These are phyloP conservation scores for Trichoderma erinaceum DNA, from an alignment of 495 filamentous ascomycete species.

Conservation along the genomic window DNA sequence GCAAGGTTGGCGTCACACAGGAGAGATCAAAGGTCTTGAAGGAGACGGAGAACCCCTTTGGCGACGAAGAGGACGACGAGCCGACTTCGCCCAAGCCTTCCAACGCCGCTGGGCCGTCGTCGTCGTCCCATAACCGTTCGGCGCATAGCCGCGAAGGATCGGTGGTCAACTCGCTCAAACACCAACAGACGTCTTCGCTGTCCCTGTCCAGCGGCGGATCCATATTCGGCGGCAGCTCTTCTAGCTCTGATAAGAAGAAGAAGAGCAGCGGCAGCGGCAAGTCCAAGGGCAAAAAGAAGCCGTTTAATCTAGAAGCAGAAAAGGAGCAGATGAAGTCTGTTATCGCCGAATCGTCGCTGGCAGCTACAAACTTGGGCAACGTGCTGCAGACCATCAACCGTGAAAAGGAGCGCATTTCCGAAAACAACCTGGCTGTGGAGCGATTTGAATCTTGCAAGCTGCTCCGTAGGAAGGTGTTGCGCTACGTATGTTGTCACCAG, in stretches of 20 bases:
- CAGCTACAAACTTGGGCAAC: conserved; percentile 86
- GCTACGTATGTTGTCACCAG: conserved; percentile 53
- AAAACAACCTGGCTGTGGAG: conserved; percentile 67
- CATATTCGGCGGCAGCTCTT: conserved; percentile 27
- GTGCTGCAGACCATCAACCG: conserved; percentile 85
- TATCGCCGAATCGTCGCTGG: conserved; percentile 79
- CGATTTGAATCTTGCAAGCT: conserved; percentile 83
- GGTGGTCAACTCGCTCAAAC: conserved; percentile 32
- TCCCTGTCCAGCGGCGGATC: conserved; percentile 27
- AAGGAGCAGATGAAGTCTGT: conserved; percentile 74
- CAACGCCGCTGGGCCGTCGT: neutral
- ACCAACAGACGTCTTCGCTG: conserved; percentile 15
- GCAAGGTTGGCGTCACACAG: conserved; percentile 55
- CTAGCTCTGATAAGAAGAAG: conserved; percentile 44
- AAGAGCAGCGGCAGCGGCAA: conserved; percentile 33
- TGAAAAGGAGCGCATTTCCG: conserved; percentile 79
- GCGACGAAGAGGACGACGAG: conserved; percentile 55
- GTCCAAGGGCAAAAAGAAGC: conserved; percentile 43
- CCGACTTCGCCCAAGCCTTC: conserved; percentile 15
- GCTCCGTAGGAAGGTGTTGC: conserved; percentile 73
- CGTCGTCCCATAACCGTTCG: conserved; percentile 22
- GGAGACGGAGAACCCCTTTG: conserved; percentile 63
- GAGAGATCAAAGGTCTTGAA: conserved; percentile 73
- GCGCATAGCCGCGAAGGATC: conserved; percentile 30
- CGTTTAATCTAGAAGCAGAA: conserved; percentile 82